Conservation (phyloP, 2,329 filamentous ascomycete genomes). For the Arthrobotrys sinensis region DNA sequence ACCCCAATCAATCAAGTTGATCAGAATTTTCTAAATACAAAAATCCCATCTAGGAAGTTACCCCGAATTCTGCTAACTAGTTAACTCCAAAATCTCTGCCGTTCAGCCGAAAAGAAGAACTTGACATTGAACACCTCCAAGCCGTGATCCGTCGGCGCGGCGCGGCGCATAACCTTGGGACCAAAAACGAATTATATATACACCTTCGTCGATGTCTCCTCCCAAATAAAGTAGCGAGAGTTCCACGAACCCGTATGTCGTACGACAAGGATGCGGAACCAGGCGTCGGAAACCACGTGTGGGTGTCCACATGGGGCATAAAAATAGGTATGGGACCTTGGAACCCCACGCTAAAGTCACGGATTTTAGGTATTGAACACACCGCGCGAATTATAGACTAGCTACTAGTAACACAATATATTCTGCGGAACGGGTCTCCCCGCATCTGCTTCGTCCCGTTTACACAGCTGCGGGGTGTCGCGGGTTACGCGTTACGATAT, state of each 20-base stretch:
- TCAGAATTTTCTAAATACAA: not conserved
- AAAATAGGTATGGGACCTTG: not conserved
- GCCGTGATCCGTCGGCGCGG: not conserved
- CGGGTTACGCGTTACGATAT: not conserved
- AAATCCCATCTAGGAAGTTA: not conserved
- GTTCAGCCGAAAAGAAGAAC: not conserved
- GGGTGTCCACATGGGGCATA: slow-evolving; percentile 22
- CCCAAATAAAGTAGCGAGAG: slow-evolving; percentile 19
- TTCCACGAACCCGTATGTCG: slow-evolving; percentile 9
- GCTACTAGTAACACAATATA: not conserved
- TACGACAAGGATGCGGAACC: not conserved
- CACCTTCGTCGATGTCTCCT: not conserved
- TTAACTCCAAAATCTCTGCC: slow-evolving; percentile 4
- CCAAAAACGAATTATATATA: not conserved
- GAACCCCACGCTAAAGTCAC: not conserved
- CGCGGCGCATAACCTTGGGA: not conserved
- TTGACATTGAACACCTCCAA: not conserved
- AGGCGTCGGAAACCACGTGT: slow-evolving; percentile 19
- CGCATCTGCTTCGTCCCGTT: not conserved
- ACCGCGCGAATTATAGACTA: not conserved
- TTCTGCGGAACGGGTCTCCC: not conserved
- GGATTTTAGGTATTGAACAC: slow-evolving; percentile 2
- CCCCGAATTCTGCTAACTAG: too few species aligned
- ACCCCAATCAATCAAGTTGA: too few species aligned
- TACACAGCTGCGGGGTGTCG: not conserved